Base-by-base conservation (phyloP, 148 eudicot species). In the Tetragonia tetragonoides region DNA sequence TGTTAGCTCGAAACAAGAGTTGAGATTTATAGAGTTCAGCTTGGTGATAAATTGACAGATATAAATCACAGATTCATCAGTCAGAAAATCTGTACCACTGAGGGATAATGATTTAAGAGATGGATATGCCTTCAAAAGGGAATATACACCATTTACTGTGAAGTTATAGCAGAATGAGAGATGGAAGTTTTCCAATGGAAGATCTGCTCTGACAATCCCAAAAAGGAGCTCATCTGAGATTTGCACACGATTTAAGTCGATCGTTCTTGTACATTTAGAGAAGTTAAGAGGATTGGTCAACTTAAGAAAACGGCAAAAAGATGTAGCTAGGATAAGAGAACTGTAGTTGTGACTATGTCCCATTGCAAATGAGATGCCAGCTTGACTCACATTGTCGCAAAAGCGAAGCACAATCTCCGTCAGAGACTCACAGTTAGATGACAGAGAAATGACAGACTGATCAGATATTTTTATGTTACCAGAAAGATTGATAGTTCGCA, bases 341-440 rank as follows among this genome's bases (percentile, higher is more conserved):
- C 9, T 3, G 47, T 40, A 67, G 49, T 18, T 40, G 9, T 20
- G 23, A 42, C 72, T 17, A 20, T 68, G 41, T 44, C n/a, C 15
- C 72, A 68, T 41, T 1, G 18, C 53, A 68, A 39, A 68, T 2
- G 72, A 68, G 53, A 68, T 68, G 23, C 72, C 72, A 34, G 10
- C 15, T 40, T 41, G 49, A 44, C 7, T 68, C 72, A 68, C 72
- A 5, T 68, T 41, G 53, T 40, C 3, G 63, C 63, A 68, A 24
- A 41, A n/a, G 24, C 24, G 15, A 68, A 68, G 53, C 72, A 68
- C 72, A 12, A 39, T 68, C 51, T 68, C 46, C 23, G 47, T n/a
- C 72, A 68, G 53, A 44, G 18, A 68, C 28, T 68, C 72, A 68
- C 72, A 68, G 72, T 40, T 68, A 12, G 53, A 68, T 40, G 72